These are phyloP conservation scores for Trichosporon coremiiforme DNA, from an alignment of 1,284 basidiomycete species.

Conservation along the genomic window DNA sequence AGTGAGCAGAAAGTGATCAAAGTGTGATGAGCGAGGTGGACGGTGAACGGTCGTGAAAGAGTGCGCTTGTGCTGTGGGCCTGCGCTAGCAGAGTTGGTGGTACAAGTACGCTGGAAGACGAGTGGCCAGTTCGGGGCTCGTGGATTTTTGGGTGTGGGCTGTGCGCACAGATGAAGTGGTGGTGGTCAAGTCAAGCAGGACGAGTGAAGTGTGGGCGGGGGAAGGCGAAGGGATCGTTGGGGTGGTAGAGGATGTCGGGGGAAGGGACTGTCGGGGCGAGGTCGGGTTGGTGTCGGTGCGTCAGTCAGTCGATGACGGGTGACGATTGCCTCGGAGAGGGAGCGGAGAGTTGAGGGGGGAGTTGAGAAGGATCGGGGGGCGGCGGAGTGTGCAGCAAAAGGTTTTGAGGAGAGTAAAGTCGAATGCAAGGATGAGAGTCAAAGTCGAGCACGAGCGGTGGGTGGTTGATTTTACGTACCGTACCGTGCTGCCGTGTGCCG, in stretches of 20 bases:
- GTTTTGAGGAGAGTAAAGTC: too few relatives aligned
- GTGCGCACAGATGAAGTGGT: conserved; percentile 4
- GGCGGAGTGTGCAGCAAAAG: too few relatives aligned
- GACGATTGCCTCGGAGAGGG: background rate
- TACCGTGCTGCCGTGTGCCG: too few relatives aligned
- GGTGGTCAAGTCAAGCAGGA: background rate
- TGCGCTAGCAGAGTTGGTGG: background rate
- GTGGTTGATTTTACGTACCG: conserved; percentile 14
- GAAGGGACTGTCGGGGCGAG: background rate
- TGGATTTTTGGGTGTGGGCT: background rate
- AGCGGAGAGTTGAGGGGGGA: too few relatives aligned
- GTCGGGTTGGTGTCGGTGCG: too few relatives aligned
- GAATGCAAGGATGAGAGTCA: background rate
- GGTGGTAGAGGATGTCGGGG: background rate
- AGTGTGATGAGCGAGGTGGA: background rate
- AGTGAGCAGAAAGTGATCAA: background rate
- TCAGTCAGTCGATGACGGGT: background rate
- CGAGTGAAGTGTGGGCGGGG: background rate
- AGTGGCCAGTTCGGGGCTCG: background rate
- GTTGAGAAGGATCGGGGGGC: too few relatives aligned
- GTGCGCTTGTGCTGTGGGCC: background rate
- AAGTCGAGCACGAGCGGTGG: conserved; percentile 4
- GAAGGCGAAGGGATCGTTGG: background rate
- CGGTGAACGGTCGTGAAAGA: background rate
- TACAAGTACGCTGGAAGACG: conserved; percentile 1